phyloP scores from a whole-genome alignment of 192 early-diverging fungal genomes.

The Piromyces finnis region DNA sequence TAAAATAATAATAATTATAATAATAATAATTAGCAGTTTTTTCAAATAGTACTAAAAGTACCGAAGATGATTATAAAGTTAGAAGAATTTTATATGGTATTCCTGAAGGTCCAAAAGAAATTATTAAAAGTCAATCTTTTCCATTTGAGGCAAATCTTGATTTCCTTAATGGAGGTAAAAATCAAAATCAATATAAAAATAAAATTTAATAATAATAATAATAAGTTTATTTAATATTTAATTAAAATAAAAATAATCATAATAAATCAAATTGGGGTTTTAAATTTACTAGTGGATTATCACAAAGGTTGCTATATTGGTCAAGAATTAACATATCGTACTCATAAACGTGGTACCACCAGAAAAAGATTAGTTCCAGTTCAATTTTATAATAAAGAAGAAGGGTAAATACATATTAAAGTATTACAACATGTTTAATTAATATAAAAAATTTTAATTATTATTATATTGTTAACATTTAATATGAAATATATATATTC shows the following conservation, averaged over 20 bases:
- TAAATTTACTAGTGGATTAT: conserved; percentile 57
- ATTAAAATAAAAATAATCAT: background rate
- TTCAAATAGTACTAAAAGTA: conserved; percentile 24
- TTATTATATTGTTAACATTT: too few relatives aligned
- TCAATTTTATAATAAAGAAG: conserved; percentile 16
- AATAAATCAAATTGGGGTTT: too few relatives aligned
- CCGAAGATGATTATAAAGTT: conserved; percentile 41
- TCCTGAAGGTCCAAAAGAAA: conserved; percentile 74
- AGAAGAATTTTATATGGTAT: conserved; percentile 70
- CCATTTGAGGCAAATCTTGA: conserved; percentile 88
- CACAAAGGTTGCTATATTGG: conserved; percentile 95
- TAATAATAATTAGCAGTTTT: too few relatives aligned
- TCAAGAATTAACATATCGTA: conserved; percentile 94
- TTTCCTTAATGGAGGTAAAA: conserved; percentile 65
- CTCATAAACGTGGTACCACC: conserved; percentile 82
- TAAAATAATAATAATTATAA: too few relatives aligned
- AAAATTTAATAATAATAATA: background rate
- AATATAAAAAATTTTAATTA: too few relatives aligned
- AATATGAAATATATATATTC: too few relatives aligned
- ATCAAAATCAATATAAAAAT: background rate
- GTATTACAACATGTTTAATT: too few relatives aligned
- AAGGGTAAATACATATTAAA: background rate
- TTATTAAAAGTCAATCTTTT: conserved; percentile 45
- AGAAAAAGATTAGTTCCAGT: conserved; percentile 82
- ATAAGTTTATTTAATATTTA: too few relatives aligned